Conservation (phyloP, 164 flowering plant species). For the Euptelea pleiosperma region DNA sequence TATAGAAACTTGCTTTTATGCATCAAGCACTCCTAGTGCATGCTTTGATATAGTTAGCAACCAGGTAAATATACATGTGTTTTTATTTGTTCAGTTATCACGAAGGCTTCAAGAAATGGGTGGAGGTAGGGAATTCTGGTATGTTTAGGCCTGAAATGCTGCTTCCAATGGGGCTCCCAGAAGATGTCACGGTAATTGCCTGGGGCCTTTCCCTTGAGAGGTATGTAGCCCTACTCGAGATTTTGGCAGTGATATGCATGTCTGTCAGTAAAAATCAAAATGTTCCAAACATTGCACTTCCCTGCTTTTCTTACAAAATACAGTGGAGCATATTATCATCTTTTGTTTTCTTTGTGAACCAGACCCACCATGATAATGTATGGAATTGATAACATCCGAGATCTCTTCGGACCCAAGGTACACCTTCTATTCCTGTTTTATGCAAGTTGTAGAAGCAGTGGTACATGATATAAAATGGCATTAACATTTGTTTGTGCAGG, state of each 20-base stretch:
- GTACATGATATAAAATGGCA: background rate
- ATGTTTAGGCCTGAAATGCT: constrained; percentile 99
- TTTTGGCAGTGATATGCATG: too few species aligned
- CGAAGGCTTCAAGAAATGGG: constrained; percentile 93
- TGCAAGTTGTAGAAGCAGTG: background rate
- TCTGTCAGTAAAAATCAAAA: too few species aligned
- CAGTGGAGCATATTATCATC: too few species aligned
- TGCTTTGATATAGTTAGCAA: constrained; percentile 2
- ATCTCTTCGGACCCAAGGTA: constrained; percentile 99
- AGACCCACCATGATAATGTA: constrained; percentile 96
- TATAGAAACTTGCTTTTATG: constrained; percentile 15
- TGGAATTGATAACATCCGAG: constrained; percentile 86
- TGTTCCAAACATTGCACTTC: too few species aligned
- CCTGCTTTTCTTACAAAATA: too few species aligned
- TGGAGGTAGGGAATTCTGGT: constrained; percentile 95
- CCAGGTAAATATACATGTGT: background rate
- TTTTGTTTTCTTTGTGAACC: constrained; percentile 22
- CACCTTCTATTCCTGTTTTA: background rate
- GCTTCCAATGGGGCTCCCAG: constrained; percentile 95
- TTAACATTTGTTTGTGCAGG: constrained; percentile 19
- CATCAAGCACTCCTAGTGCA: background rate
- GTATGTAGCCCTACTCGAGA: constrained; percentile 40
- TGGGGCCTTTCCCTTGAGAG: constrained; percentile 99
- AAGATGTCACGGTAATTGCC: constrained; percentile 89
- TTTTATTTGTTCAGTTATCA: constrained; percentile 56